A percentile compares a stretch with the other conserved stretches of the same genome.
Conservation (phyloP, 2,329 filamentous ascomycete species). For the Colletotrichum lentis region DNA sequence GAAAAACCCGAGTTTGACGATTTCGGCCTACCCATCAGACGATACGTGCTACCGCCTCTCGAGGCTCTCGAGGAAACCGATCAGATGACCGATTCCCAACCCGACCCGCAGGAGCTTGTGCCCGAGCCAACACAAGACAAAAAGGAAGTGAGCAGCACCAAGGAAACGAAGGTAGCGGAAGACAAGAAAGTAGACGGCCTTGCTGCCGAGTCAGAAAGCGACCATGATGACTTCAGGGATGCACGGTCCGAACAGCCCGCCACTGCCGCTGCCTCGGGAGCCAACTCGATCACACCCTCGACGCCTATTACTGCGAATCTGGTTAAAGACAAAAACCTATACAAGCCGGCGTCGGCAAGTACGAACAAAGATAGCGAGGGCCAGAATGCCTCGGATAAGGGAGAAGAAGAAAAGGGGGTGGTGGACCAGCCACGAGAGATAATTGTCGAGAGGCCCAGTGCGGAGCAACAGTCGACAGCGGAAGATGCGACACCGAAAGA, state of each 20-base stretch:
- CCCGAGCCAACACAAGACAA: conserved; percentile 19
- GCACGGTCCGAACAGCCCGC: conserved; percentile 39
- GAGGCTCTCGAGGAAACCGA: conserved; percentile 35
- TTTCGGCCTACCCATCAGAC: conserved; percentile 73
- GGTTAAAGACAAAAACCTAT: conserved; percentile 21
- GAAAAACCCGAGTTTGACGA: conserved; percentile 67
- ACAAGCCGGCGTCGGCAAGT: conserved; percentile 6
- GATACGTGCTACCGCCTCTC: conserved; percentile 50
- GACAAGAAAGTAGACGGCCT: conserved; percentile 21
- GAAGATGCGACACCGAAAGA: not conserved
- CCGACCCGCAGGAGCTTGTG: conserved; percentile 15
- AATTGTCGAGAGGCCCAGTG: not conserved
- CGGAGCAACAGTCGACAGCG: not conserved
- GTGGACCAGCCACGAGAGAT: conserved; percentile 4
- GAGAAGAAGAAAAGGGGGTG: not conserved
- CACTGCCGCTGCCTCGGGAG: conserved; percentile 24
- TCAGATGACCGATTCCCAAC: conserved; percentile 20
- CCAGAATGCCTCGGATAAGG: not conserved
- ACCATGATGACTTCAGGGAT: conserved; percentile 44
- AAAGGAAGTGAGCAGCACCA: conserved; percentile 20
- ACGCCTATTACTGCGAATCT: conserved; percentile 28
- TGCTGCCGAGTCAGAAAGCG: conserved; percentile 41
- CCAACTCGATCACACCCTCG: conserved; percentile 27
- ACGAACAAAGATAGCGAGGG: conserved; percentile 18
- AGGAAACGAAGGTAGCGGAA: conserved; percentile 31